Percentiles rank a stretch among this genome's conserved stretches.
Conservation (phyloP, 805 yeast genomes). For the Lipomyces sp. region DNA sequence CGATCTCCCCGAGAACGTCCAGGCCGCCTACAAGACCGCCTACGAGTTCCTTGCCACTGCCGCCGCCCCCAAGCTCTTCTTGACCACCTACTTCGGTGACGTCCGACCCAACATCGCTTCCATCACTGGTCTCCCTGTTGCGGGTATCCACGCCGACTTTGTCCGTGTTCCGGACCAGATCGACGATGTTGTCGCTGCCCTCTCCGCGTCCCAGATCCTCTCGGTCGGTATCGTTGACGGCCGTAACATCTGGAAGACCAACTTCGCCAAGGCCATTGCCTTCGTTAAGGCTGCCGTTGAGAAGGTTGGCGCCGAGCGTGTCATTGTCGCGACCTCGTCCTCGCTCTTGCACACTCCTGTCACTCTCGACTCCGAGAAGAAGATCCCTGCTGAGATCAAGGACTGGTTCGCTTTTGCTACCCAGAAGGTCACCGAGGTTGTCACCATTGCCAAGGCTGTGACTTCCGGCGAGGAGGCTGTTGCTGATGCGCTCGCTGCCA, state of each 20-base stretch:
- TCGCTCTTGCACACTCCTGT: conserved; percentile 98
- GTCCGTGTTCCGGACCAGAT: conserved; percentile 96
- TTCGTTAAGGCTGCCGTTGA: conserved; percentile 77
- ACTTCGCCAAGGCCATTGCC: conserved; percentile 81
- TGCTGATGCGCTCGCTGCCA: conserved; percentile 71
- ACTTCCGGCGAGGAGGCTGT: conserved; percentile 70
- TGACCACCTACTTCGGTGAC: conserved; percentile 97
- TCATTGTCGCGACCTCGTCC: conserved; percentile 90
- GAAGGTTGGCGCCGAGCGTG: conserved; percentile 82
- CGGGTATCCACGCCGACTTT: conserved; percentile 95
- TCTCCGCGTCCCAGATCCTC: conserved; percentile 68
- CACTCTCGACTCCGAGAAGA: conserved; percentile 87
- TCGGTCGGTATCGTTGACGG: conserved; percentile 98
- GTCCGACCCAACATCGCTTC: conserved; percentile 94
- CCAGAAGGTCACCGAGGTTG: conserved; percentile 92
- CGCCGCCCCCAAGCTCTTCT: conserved; percentile 71
- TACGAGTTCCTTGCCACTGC: conserved; percentile 69
- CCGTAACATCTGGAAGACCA: conserved; percentile 99
- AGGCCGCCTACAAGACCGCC: conserved; percentile 85
- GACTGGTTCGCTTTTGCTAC: conserved; percentile 98
- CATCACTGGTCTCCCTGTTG: conserved; percentile 83
- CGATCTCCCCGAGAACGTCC: conserved; percentile 80
- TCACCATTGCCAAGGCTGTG: conserved; percentile 79
- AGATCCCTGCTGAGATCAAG: conserved; percentile 85
- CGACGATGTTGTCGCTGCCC: conserved; percentile 68